Evolutionary conservation across 306 rosid species (phyloP), one percentile per base, ranked within the genome.

Genomic region (Inga leiocalycina): DNA sequence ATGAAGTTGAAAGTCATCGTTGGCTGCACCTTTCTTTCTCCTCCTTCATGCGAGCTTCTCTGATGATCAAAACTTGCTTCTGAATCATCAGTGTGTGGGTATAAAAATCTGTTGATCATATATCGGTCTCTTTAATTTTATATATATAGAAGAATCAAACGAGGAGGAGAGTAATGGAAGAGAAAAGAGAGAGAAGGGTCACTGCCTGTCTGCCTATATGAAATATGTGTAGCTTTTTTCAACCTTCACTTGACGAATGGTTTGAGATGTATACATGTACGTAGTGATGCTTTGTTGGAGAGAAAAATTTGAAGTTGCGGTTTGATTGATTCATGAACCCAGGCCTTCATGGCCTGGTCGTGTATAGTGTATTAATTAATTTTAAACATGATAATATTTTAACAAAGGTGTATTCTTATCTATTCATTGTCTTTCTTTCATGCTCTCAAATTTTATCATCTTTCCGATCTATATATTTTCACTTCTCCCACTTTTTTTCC

Each of bases 1-100:
- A 32, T 32, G 34, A 32, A 32, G 34, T 32, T 32, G 34, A 32
- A 69, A 69, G 74, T 69, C 74, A 69, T 69, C 74, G 32, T 69
- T 69, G 74, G 74, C 74, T 69, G 32, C 74, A 69, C 74, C 27
- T 17, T 43, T 69, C 74, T 39, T 69, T 17, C 74, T 44, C 27
- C 39, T 30, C 74, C 30, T 69, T 17, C 49, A 69, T 69, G 74
- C 49, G 22, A 69, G 49, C 48, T 37, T 68, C 46, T 68, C 43
- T 68, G 24, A 37, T 37, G 27, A 68, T 68, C 9, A 35, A 37
- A 68, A 34, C 22, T 67, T 39, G 22, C 44, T 67, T 35, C 11
- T 16, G 22, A 32, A 67, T 62, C 3, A 24, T 22, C 15, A 24
- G 2, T 32, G 34, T 32, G 34, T 32, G 34, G 34, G 34, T 3